Evolutionary conservation across 768 basidiomycete species (phyloP).

Genomic region (Polyporus arcularius): DNA sequence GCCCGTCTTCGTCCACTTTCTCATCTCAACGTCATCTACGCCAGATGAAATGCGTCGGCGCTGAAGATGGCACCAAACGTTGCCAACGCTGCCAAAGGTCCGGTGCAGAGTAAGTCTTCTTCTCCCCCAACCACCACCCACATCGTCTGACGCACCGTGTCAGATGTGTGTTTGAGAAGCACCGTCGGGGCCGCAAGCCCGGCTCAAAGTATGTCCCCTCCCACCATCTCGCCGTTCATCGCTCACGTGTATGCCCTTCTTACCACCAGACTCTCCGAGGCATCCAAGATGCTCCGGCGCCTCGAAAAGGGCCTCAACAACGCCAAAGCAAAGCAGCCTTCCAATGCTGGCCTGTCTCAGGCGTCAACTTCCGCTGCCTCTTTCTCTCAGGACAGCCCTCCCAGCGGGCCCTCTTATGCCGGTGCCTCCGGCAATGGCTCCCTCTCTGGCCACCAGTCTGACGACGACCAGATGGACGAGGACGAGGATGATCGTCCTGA

Average conservation of each 20-base stretch:
- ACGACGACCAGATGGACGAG: conserved; percentile 58
- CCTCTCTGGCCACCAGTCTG: conserved; percentile 46
- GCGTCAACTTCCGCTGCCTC: conserved; percentile 26
- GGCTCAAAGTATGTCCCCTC: conserved; percentile 74
- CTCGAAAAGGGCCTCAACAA: conserved; percentile 81
- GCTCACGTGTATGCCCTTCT: neutral
- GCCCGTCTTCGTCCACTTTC: conserved; percentile 17
- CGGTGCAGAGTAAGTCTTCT: conserved; percentile 62
- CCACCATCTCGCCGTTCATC: conserved; percentile 12
- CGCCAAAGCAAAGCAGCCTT: conserved; percentile 68
- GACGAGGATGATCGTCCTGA: conserved; percentile 61
- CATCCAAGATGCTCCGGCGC: conserved; percentile 85
- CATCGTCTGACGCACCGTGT: conserved; percentile 16
- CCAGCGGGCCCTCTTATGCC: conserved; percentile 30
- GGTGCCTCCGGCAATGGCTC: conserved; percentile 46
- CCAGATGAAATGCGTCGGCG: conserved; percentile 91
- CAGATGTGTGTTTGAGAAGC: conserved; percentile 87
- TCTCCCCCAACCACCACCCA: conserved; percentile 14
- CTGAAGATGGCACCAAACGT: conserved; percentile 78
- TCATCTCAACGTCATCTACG: conserved; percentile 3
- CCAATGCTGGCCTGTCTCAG: conserved; percentile 37
- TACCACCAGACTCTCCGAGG: conserved; percentile 70
- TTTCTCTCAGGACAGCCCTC: conserved; percentile 22
- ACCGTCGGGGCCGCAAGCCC: conserved; percentile 84
- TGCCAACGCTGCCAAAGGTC: conserved; percentile 87